A percentile compares a stretch with the other conserved stretches of the same genome.
phyloP scores from a whole-genome alignment of 257 asterid species.

The Capsicum pubescens region DNA sequence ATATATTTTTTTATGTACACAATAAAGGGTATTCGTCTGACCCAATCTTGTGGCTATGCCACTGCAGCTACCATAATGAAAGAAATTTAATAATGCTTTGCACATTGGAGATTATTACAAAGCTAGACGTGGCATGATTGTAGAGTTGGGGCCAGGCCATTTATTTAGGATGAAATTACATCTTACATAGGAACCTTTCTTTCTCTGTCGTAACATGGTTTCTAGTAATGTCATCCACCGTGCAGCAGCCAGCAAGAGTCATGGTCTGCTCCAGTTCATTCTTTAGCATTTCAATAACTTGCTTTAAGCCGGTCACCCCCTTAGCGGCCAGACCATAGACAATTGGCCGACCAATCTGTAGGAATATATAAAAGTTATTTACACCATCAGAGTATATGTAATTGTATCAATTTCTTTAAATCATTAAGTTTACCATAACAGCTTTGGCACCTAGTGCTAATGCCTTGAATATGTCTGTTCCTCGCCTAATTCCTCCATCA shows the following conservation, averaged over 20 bases:
- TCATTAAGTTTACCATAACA: conserved; percentile 50
- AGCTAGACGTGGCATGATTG: too few relatives aligned
- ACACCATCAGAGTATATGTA: neutral
- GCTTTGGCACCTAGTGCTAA: conserved; percentile 75
- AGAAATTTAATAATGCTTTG: too few relatives aligned
- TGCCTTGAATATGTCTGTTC: conserved; percentile 74
- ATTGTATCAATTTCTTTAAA: neutral
- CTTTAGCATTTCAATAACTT: conserved; percentile 55
- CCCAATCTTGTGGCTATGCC: too few relatives aligned
- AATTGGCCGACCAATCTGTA: conserved; percentile 64
- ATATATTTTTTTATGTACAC: neutral
- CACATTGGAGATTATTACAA: too few relatives aligned
- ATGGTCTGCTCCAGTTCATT: conserved; percentile 65
- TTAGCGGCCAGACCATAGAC: conserved; percentile 57
- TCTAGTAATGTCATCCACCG: conserved; percentile 50
- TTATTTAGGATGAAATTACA: conserved; percentile 31
- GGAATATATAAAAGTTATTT: neutral
- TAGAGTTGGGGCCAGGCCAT: too few relatives aligned
- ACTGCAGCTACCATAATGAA: too few relatives aligned
- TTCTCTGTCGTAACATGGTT: conserved; percentile 50
- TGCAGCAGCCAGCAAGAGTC: conserved; percentile 68
- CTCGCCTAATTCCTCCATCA: conserved; percentile 79
- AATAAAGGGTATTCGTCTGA: too few relatives aligned
- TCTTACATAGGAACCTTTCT: conserved; percentile 42
- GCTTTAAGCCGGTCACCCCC: conserved; percentile 59